These are phyloP conservation scores for Ustilago curta DNA, from an alignment of 1,284 basidiomycete species.

Conservation along the genomic window DNA sequence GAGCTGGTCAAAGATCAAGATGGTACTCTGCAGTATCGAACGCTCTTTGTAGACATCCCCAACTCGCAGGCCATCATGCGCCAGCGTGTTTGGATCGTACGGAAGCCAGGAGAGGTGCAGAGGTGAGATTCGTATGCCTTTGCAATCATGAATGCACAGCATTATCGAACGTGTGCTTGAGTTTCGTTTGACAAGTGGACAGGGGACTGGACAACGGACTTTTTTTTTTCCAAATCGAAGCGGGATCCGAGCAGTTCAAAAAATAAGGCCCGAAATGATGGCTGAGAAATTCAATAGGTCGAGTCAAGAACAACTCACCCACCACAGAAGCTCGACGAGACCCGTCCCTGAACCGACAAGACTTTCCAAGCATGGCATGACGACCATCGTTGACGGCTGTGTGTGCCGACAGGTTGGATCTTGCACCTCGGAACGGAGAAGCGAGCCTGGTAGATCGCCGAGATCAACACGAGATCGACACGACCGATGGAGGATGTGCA, in stretches of 20 bases:
- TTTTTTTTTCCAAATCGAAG: too few species aligned
- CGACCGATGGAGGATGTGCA: constrained; percentile 3
- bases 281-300: too few species aligned
- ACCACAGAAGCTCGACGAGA: too few species aligned
- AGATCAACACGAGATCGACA: constrained; percentile 12
- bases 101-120: constrained; percentile 50
- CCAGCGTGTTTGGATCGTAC: constrained; percentile 54
- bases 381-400: neutral
- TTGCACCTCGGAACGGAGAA: neutral
- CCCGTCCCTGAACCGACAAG: too few species aligned
- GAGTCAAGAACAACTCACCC: too few species aligned
- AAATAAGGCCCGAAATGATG: too few species aligned
- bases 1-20: constrained; percentile 62
- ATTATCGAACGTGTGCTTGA: too few species aligned
- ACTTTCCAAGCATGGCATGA: too few species aligned
- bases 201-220: too few species aligned
- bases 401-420: neutral
- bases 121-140: constrained; percentile 11
- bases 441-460: constrained; percentile 16
- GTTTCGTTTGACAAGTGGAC: too few species aligned
- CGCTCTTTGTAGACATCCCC: constrained; percentile 61
- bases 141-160: neutral
- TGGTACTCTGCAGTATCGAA: constrained; percentile 57
- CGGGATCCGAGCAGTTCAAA: too few species aligned
- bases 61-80: constrained; percentile 48